phyloP scores from a whole-genome alignment of 257 asterid species.

The Salvia hispanica region DNA sequence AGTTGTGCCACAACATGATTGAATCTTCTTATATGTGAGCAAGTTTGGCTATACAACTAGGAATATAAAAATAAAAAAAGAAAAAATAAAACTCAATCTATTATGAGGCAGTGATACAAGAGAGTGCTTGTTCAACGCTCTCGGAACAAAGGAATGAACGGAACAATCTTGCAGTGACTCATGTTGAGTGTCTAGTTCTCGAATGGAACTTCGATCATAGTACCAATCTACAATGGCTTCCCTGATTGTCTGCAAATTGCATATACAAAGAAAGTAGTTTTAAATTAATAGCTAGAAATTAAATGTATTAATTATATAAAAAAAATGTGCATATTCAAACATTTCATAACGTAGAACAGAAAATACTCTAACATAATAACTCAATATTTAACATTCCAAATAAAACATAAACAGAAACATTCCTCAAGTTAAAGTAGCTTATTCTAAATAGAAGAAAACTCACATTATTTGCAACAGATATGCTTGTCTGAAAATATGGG shows the following conservation, averaged over 20 bases:
- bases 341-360: neutral
- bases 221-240: conserved; percentile 20
- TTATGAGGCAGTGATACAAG: neutral
- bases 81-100: neutral
- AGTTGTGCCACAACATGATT: too few relatives aligned
- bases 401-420: neutral
- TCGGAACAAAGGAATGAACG: neutral
- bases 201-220: conserved; percentile 8
- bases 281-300: too few relatives aligned
- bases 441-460: neutral
- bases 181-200: neutral
- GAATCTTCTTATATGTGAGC: too few relatives aligned
- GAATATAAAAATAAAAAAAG: neutral
- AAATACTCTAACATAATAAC: neutral
- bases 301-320: too few relatives aligned
- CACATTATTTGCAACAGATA: neutral
- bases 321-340: neutral
- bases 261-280: neutral
- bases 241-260: conserved; percentile 11
- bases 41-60: too few relatives aligned
- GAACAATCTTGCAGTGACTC: conserved; percentile 13
- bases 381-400: neutral
- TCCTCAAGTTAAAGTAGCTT: neutral
- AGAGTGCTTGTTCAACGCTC: neutral
- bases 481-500: neutral